Conservation (phyloP, 1,284 basidiomycete genomes). For the Sanghuangporus sanghuang region DNA sequence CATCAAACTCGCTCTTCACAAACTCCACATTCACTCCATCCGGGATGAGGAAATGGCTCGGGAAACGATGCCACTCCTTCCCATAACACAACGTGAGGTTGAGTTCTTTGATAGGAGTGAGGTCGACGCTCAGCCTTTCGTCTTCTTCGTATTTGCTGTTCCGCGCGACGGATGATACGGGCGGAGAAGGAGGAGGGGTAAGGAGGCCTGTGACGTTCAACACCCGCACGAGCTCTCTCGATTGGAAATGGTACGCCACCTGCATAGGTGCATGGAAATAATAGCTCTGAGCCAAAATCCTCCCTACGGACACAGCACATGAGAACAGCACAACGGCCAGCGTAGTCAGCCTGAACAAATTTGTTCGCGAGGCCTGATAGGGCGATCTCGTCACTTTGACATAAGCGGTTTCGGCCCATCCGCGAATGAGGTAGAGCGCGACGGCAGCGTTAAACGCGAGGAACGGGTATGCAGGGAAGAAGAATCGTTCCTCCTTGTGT, state of each 20-base stretch:
- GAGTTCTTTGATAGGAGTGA: conserved; percentile 65
- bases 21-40: conserved; percentile 80
- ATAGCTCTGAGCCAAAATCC: conserved; percentile 75
- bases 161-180: conserved; percentile 19
- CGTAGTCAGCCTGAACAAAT: conserved; percentile 75
- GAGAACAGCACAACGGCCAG: conserved; percentile 62
- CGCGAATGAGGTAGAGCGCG: conserved; percentile 74
- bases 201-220: conserved; percentile 69
- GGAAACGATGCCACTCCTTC: conserved; percentile 97
- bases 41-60: conserved; percentile 86
- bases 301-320: conserved; percentile 68
- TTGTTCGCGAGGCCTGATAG: conserved; percentile 78
- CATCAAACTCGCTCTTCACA: conserved; percentile 87
- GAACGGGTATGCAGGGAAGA: conserved; percentile 92
- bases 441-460: conserved; percentile 94
- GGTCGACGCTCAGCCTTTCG: conserved; percentile 60
- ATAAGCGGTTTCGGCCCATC: conserved; percentile 80
- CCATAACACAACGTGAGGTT: conserved; percentile 83
- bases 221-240: conserved; percentile 74
- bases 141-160: conserved; percentile 35
- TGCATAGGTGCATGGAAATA: conserved; percentile 92
- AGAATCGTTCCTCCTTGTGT: conserved; percentile 98
- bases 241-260: conserved; percentile 69
- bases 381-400: conserved; percentile 75
- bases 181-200: conserved; percentile 35